These are phyloP conservation scores for Sphagnurus paluster DNA, from an alignment of 1,284 basidiomycete genomes.

Conservation along the genomic window DNA sequence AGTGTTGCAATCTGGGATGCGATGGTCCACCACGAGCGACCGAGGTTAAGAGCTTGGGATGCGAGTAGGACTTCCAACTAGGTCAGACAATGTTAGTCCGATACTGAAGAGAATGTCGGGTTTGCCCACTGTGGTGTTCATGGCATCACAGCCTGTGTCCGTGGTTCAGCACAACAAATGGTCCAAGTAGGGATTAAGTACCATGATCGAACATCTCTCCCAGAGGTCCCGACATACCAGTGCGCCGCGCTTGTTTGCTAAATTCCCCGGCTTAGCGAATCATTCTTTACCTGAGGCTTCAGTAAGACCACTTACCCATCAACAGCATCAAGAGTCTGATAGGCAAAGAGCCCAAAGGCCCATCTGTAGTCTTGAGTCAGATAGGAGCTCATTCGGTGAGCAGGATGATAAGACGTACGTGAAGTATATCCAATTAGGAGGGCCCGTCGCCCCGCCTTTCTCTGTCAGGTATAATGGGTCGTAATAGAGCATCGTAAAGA, in stretches of 20 bases:
- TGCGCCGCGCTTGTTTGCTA: slow-evolving; percentile 93
- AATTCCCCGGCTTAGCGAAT: not conserved
- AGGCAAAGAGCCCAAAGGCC: slow-evolving; percentile 87
- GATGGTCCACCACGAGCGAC: slow-evolving; percentile 95
- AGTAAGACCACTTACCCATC: slow-evolving; percentile 80
- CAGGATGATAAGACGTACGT: slow-evolving; percentile 51
- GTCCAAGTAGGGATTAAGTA: slow-evolving; percentile 21
- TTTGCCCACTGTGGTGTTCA: slow-evolving; percentile 85
- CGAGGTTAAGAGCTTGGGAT: slow-evolving; percentile 86
- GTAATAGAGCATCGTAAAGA: slow-evolving; percentile 79
- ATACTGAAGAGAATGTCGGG: not conserved
- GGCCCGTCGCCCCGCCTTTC: slow-evolving; percentile 59
- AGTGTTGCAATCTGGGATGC: slow-evolving; percentile 84
- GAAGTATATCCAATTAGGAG: slow-evolving; percentile 85
- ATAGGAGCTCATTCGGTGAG: not conserved
- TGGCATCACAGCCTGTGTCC: slow-evolving; percentile 76
- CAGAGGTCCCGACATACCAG: slow-evolving; percentile 93
- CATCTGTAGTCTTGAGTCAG: slow-evolving; percentile 51
- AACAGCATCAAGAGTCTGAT: slow-evolving; percentile 89
- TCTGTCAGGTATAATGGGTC: slow-evolving; percentile 77
- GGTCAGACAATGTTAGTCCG: slow-evolving; percentile 1
- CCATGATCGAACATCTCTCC: slow-evolving; percentile 99
- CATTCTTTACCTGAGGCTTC: not conserved
- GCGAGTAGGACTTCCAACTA: slow-evolving; percentile 85
- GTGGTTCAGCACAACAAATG: slow-evolving; percentile 3